phyloP scores from a whole-genome alignment of 495 filamentous ascomycete genomes.

The Hamigera avellanea region DNA sequence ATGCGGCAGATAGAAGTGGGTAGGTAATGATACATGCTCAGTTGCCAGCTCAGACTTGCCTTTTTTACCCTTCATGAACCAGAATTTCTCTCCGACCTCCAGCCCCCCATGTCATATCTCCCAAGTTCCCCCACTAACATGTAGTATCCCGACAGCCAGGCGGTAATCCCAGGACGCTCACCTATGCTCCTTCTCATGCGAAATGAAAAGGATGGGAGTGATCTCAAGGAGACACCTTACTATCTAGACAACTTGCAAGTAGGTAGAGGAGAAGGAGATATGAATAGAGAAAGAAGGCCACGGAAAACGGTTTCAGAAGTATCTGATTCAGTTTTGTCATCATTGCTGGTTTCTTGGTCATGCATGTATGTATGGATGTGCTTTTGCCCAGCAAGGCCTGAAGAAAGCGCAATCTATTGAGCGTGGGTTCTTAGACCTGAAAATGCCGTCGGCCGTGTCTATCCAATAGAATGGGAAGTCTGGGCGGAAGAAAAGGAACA shows the following conservation, averaged over 20 bases:
- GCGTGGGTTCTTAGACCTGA: too few species aligned
- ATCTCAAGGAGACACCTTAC: slow-evolving; percentile 1
- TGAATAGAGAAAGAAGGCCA: slow-evolving; percentile 3
- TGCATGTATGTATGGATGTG: slow-evolving; percentile 1
- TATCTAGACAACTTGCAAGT: not conserved
- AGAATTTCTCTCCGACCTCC: slow-evolving; percentile 5
- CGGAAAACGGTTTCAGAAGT: slow-evolving; percentile 38
- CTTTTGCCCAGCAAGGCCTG: too few species aligned
- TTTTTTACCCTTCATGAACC: slow-evolving; percentile 30
- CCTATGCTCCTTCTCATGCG: too few species aligned
- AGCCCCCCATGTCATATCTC: slow-evolving; percentile 1
- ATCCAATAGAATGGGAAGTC: too few species aligned
- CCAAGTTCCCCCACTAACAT: not conserved
- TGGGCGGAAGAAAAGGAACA: too few species aligned
- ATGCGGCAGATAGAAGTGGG: too few species aligned
- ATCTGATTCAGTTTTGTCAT: slow-evolving; percentile 42
- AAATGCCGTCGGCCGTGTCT: too few species aligned
- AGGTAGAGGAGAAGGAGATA: not conserved
- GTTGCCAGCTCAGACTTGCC: slow-evolving; percentile 42
- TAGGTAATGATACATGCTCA: too few species aligned
- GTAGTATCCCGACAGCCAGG: too few species aligned
- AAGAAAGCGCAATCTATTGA: too few species aligned
- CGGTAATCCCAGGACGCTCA: too few species aligned
- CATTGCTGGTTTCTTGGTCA: slow-evolving; percentile 28
- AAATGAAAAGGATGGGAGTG: slow-evolving; percentile 3